A percentile compares a stretch with the other conserved stretches of the same genome.
Conservation (phyloP, 2,329 filamentous ascomycete species). For the Diaporthe eres region DNA sequence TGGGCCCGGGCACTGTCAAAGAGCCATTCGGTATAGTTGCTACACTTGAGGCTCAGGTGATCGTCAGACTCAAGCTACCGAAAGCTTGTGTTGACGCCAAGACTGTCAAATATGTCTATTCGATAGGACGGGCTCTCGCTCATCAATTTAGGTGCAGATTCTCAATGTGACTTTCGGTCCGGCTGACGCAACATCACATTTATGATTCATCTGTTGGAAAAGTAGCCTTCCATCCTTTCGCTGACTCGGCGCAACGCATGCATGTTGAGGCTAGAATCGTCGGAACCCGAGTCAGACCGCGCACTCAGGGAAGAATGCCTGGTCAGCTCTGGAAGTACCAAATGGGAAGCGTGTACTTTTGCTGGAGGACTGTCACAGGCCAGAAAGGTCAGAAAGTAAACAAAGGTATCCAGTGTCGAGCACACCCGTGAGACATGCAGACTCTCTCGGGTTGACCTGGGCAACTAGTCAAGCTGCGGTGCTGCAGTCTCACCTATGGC, state of each 20-base stretch:
- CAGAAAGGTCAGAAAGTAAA: not conserved
- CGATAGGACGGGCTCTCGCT: not conserved
- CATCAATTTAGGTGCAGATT: not conserved
- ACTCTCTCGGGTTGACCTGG: not conserved
- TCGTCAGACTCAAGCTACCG: conserved; percentile 16
- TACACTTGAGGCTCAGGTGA: not conserved
- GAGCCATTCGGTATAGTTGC: not conserved
- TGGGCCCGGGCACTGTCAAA: not conserved
- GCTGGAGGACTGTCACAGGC: not conserved
- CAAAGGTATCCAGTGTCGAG: not conserved
- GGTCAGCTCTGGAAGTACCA: not conserved
- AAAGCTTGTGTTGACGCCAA: conserved; percentile 27
- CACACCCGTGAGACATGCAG: not conserved
- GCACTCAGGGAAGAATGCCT: not conserved
- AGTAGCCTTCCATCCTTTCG: not conserved
- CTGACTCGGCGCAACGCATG: not conserved
- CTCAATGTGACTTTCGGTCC: not conserved
- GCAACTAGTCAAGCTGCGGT: not conserved
- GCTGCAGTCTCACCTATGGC: not conserved
- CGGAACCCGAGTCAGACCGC: not conserved
- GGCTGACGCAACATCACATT: not conserved
- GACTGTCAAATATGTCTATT: conserved; percentile 10
- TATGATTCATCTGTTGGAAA: not conserved
- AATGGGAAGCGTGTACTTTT: not conserved
- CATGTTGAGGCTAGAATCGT: not conserved